Percentiles rank a stretch among this genome's conserved stretches.
Evolutionary conservation across 23 red algal species (phyloP).

Genomic region (Rhodosorus marinus): DNA sequence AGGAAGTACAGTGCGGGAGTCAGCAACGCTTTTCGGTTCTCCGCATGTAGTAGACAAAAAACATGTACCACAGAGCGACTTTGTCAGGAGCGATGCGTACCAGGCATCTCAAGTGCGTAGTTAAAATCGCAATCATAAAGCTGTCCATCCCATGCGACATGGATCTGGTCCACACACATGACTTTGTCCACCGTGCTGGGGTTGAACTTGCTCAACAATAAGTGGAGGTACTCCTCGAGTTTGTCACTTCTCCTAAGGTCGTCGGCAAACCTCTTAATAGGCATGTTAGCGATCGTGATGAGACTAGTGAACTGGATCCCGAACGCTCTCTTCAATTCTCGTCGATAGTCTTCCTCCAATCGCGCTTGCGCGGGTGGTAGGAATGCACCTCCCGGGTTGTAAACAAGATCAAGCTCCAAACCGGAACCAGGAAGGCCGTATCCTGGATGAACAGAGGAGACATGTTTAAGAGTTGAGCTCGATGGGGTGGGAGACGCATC

Average conservation of each 20-base stretch:
- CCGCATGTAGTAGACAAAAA: background rate
- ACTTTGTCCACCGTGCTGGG: conserved; percentile 18
- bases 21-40: background rate
- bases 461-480: no score
- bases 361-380: conserved; percentile 49
- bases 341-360: conserved; percentile 60
- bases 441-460: no score
- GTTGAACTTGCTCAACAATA: conserved; percentile 47
- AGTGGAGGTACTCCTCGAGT: conserved; percentile 34
- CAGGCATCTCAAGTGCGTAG: conserved; percentile 89
- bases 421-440: conserved; percentile 29
- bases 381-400: conserved; percentile 58
- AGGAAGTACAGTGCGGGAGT: conserved; percentile 4
- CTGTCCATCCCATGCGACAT: conserved; percentile 57
- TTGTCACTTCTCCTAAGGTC: conserved; percentile 28
- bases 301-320: conserved; percentile 59
- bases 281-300: conserved; percentile 83
- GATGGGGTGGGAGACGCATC: no score
- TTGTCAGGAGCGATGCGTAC: no score
- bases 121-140: conserved; percentile 98
- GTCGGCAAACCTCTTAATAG: conserved; percentile 78
- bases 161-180: conserved; percentile 86
- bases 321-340: conserved; percentile 47
- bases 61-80: background rate
- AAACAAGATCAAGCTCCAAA: conserved; percentile 67